Percentiles rank a stretch among this genome's conserved stretches.
Evolutionary conservation across 768 basidiomycete species (phyloP).

Genomic region (Tulasnella sp.): DNA sequence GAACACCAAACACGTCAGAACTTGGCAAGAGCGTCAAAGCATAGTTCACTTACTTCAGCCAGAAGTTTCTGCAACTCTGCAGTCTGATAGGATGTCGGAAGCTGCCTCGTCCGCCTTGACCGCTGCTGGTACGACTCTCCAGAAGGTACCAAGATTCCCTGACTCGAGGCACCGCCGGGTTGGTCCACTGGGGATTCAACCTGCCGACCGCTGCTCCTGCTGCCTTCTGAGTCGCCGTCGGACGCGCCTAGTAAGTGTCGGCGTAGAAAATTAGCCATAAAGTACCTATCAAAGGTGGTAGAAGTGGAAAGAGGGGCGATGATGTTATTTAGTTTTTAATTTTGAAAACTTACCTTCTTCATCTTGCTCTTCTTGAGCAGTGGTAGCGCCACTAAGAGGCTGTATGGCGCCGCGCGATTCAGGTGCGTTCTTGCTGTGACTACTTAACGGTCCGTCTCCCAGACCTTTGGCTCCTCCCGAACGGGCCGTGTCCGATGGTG

Average conservation of each 20-base stretch:
- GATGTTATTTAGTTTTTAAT: no score
- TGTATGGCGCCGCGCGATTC: no score
- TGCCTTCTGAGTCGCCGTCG: conserved; percentile 12
- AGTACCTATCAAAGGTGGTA: no score
- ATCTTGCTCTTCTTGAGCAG: no score
- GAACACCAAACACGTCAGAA: neutral
- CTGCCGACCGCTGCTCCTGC: neutral
- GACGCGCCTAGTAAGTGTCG: neutral
- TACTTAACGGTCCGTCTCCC: no score
- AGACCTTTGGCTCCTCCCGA: no score
- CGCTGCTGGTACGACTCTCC: neutral
- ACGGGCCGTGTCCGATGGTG: no score
- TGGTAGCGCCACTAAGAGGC: no score
- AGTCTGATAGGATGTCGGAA: conserved; percentile 10
- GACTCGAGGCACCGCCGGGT: neutral
- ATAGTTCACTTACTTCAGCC: neutral
- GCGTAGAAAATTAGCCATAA: no score
- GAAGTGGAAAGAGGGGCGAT: no score
- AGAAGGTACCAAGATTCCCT: conserved; percentile 5
- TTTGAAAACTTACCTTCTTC: no score
- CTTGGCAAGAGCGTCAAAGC: neutral
- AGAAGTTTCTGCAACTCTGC: conserved; percentile 12
- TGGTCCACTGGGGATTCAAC: neutral
- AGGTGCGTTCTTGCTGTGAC: no score
- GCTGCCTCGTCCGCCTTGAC: conserved; percentile 2